Base-by-base conservation (phyloP, 2,329 filamentous ascomycete species). In the Phialemonium atrogriseum region DNA sequence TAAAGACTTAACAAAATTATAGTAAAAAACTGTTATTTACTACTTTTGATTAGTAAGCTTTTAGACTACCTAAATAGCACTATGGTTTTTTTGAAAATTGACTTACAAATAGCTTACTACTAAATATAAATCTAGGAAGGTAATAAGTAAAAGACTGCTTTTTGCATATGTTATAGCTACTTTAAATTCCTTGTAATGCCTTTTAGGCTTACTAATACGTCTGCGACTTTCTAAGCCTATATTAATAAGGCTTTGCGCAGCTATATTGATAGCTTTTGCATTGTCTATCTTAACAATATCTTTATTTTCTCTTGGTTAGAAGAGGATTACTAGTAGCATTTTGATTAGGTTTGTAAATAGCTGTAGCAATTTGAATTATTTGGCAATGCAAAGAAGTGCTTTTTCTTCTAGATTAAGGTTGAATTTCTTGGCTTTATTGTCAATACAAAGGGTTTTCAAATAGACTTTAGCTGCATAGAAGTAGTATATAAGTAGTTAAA, bases 1-100 rank as follows among this genome's bases (percentile, higher is more conserved):
- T 28, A 44, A 30, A 37, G 21, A 1, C 38, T 61, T 1, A 62
- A 61, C 30, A 35, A 37, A 1, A 36, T 57, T n/a, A 59, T 46
- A 4, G 45, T 47, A 16, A 56, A 59, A 40, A 45, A 60, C 35
- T 30, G 42, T 1, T 55, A 55, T 36, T 39, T 42, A 3, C 31
- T 58, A 13, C 52, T 43, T 0, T 33, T 56, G 3, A 55, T 61
- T 23, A 34, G 30, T 10, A 47, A 62, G 32, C 51, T 48, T 1
- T 32, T 52, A 19, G 33, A 47, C 18, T 13, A 35, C 1, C 23
- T 62, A 7, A 16, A 27, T 3, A 31, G 39, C 17, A 41, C 40
- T 4, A 40, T 44, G 19, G 43, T 36, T 18, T 54, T 52, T 30
- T 56, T 44, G 15, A 58, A 52, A 24, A 39, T 62, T 3, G 28